Conservation (phyloP, 78 protist genomes). For the Dictyostelium firmibasis region DNA sequence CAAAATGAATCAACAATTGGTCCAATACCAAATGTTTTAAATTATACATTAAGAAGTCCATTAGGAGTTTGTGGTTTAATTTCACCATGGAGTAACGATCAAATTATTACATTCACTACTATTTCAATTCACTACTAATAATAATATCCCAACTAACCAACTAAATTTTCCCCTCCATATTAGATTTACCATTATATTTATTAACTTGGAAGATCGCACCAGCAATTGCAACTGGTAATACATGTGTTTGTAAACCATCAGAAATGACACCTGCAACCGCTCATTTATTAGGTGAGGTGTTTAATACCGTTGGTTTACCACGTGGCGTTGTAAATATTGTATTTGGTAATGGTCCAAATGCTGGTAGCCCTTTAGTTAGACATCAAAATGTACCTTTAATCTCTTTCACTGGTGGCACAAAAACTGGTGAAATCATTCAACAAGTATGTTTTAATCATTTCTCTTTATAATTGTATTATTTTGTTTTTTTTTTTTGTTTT, state of each 20-base stretch:
- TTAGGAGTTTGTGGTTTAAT: conserved; percentile 91
- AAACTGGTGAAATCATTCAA: conserved; percentile 82
- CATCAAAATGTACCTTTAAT: conserved; percentile 84
- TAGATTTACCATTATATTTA: conserved; percentile 91
- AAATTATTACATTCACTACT: too few relatives aligned
- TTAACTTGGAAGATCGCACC: conserved; percentile 96
- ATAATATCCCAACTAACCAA: not conserved
- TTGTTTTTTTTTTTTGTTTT: too few relatives aligned
- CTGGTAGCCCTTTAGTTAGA: conserved; percentile 76
- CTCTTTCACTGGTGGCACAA: conserved; percentile 95
- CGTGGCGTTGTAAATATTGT: conserved; percentile 92
- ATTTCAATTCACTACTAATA: not conserved
- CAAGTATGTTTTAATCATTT: not conserved
- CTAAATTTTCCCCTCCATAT: too few relatives aligned
- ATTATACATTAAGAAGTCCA: conserved; percentile 83
- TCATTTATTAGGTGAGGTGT: conserved; percentile 46
- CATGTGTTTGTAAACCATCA: conserved; percentile 90
- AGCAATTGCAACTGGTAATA: conserved; percentile 88
- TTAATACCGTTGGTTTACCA: conserved; percentile 84
- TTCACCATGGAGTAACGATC: conserved; percentile 92
- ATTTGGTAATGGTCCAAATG: conserved; percentile 77
- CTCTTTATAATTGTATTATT: too few relatives aligned
- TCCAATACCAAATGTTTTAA: conserved; percentile 53
- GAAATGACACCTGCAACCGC: conserved; percentile 92
- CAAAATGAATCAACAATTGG: conserved; percentile 17